Conservation (phyloP, 2,329 filamentous ascomycete species). For the Pseudocercospora macadamiae region DNA sequence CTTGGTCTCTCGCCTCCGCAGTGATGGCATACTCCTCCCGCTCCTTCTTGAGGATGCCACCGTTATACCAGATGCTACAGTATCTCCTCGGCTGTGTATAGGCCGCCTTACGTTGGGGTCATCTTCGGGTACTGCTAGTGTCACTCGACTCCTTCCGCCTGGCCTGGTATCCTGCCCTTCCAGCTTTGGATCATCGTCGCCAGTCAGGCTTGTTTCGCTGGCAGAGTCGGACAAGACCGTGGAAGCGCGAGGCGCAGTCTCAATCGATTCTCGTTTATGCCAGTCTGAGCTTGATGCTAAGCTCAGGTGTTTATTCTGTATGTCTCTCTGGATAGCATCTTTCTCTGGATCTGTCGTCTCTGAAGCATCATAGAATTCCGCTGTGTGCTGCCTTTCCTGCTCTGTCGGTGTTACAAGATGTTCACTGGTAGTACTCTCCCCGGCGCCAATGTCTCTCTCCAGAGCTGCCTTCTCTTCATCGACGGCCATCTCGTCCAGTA, state of each 20-base stretch:
- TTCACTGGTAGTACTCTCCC: not conserved
- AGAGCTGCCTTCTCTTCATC: constrained; percentile 11
- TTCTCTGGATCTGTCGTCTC: constrained; percentile 21
- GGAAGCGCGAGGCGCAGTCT: constrained; percentile 23
- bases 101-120: constrained; percentile 14
- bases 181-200: constrained; percentile 6
- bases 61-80: constrained; percentile 19
- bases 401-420: constrained; percentile 8
- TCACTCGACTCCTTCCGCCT: constrained; percentile 15
- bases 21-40: constrained; percentile 27
- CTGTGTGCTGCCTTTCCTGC: constrained; percentile 9
- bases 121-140: constrained; percentile 17
- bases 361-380: not conserved
- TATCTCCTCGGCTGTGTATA: constrained; percentile 22
- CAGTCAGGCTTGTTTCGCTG: constrained; percentile 16
- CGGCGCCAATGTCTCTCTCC: constrained; percentile 6
- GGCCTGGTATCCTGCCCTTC: constrained; percentile 10
- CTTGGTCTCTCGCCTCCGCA: constrained; percentile 30
- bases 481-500: not conserved
- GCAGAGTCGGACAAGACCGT: constrained; percentile 24
- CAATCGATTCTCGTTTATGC: constrained; percentile 26
- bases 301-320: constrained; percentile 23
- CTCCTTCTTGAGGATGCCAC: constrained; percentile 18
- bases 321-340: constrained; percentile 24
- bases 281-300: constrained; percentile 17